These are phyloP conservation scores for Aspergillus arachidicola DNA, from an alignment of 2,329 filamentous ascomycete species.

Conservation along the genomic window DNA sequence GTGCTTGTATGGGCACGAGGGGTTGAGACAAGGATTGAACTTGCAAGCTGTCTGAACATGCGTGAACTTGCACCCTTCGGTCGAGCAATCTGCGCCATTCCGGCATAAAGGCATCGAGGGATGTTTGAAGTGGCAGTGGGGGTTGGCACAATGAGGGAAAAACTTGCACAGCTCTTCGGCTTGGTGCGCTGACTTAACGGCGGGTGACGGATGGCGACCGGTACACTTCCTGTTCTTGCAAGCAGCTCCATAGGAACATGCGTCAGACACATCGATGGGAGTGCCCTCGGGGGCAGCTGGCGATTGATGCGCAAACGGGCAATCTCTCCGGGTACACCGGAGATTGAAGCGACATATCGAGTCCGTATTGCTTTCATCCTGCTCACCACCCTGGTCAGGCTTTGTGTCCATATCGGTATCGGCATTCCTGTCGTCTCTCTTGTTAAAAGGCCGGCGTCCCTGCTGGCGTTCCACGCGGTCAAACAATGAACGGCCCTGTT, in stretches of 20 bases:
- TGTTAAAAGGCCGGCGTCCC: slow-evolving; percentile 57
- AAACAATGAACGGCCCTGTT: slow-evolving; percentile 66
- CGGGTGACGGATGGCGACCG: slow-evolving; percentile 88
- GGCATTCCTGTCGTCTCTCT: slow-evolving; percentile 37
- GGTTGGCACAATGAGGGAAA: slow-evolving; percentile 88
- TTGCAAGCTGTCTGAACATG: slow-evolving; percentile 84
- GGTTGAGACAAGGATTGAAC: slow-evolving; percentile 88
- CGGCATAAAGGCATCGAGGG: slow-evolving; percentile 83
- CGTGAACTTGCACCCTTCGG: slow-evolving; percentile 82
- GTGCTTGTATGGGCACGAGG: slow-evolving; percentile 86
- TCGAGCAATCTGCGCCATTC: slow-evolving; percentile 86
- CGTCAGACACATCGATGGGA: slow-evolving; percentile 75
- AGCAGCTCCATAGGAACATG: slow-evolving; percentile 81
- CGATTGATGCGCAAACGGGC: slow-evolving; percentile 92
- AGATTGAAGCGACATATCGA: slow-evolving; percentile 88
- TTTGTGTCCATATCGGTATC: slow-evolving; percentile 46
- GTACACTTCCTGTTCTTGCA: slow-evolving; percentile 97
- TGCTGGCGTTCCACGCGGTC: slow-evolving; percentile 64
- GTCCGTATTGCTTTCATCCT: slow-evolving; percentile 60
- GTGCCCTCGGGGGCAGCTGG: slow-evolving; percentile 80
- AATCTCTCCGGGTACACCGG: slow-evolving; percentile 83
- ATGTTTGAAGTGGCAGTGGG: slow-evolving; percentile 85
- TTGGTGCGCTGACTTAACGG: slow-evolving; percentile 75
- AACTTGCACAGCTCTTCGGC: slow-evolving; percentile 86
- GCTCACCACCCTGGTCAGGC: slow-evolving; percentile 40